Percentiles rank a stretch among this genome's conserved stretches.
phyloP scores from a whole-genome alignment of 2,329 filamentous ascomycete species.

The Penicillium polonicum region DNA sequence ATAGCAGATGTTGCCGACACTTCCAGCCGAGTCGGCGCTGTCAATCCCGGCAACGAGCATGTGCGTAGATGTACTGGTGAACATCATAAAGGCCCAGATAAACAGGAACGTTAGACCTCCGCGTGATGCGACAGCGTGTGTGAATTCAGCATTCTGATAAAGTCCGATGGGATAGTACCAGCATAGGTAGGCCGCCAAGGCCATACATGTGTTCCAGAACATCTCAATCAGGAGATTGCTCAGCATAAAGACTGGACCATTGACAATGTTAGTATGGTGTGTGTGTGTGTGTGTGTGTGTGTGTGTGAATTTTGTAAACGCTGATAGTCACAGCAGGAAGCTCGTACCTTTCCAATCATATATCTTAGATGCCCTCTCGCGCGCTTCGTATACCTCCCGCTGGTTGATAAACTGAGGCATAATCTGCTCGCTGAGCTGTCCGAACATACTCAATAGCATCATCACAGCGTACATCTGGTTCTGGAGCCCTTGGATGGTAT shows the following conservation, averaged over 20 bases:
- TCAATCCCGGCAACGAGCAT: slow-evolving; percentile 58
- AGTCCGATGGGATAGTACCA: slow-evolving; percentile 63
- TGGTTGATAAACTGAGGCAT: slow-evolving; percentile 58
- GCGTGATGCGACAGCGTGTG: slow-evolving; percentile 44
- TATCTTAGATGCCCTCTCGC: slow-evolving; percentile 61
- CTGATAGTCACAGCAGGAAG: background rate
- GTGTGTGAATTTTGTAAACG: background rate
- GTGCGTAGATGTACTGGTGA: slow-evolving; percentile 66
- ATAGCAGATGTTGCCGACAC: background rate
- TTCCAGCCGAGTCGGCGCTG: slow-evolving; percentile 31
- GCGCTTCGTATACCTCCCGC: slow-evolving; percentile 56
- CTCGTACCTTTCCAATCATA: slow-evolving; percentile 62
- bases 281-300: background rate
- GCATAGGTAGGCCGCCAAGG: slow-evolving; percentile 55
- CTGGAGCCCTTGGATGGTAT: slow-evolving; percentile 75
- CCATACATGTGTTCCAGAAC: slow-evolving; percentile 60
- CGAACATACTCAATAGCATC: slow-evolving; percentile 76
- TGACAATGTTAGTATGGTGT: background rate
- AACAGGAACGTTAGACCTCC: slow-evolving; percentile 64
- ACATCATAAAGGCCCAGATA: slow-evolving; percentile 64
- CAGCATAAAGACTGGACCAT: slow-evolving; percentile 56
- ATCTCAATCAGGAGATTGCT: slow-evolving; percentile 69
- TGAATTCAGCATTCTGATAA: slow-evolving; percentile 35
- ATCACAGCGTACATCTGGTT: slow-evolving; percentile 88
- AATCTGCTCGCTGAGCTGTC: slow-evolving; percentile 50